phyloP scores from a whole-genome alignment of 1,284 basidiomycete species.

The Cystobasidium pallidum region DNA sequence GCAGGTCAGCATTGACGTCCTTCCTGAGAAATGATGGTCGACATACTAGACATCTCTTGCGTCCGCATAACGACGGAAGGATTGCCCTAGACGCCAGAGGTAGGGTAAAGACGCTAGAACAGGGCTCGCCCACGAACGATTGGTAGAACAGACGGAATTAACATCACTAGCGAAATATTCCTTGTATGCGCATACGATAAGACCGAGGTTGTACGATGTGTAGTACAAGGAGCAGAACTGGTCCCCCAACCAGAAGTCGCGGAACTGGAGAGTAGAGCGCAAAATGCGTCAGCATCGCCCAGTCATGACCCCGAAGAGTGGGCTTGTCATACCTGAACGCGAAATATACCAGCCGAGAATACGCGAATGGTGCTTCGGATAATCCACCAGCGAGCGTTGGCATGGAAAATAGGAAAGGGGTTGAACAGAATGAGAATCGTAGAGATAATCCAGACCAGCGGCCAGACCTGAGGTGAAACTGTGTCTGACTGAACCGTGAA shows the following conservation, averaged over 20 bases:
- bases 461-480: constrained; percentile 65
- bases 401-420: constrained; percentile 71
- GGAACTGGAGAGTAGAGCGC: constrained; percentile 61
- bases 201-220: constrained; percentile 57
- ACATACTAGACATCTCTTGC: constrained; percentile 37
- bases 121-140: constrained; percentile 64
- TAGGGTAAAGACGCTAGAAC: constrained; percentile 69
- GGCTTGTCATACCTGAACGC: constrained; percentile 81
- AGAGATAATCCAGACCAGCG: constrained; percentile 77
- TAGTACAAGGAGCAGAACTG: constrained; percentile 56
- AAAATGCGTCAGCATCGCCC: background rate
- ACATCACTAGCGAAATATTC: constrained; percentile 35
- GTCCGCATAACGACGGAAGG: constrained; percentile 81
- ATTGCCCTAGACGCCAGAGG: constrained; percentile 77
- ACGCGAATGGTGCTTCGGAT: constrained; percentile 64
- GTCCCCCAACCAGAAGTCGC: constrained; percentile 73
- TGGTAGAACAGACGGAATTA: constrained; percentile 52
- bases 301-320: no score
- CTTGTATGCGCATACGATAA: constrained; percentile 61
- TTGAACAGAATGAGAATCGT: constrained; percentile 68
- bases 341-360: constrained; percentile 69
- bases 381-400: constrained; percentile 77
- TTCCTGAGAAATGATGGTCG: no score
- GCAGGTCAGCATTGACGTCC: constrained; percentile 53
- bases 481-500: constrained; percentile 61